These are phyloP conservation scores for Neonectria hederae DNA, from an alignment of 2,329 filamentous ascomycete species.

Conservation along the genomic window DNA sequence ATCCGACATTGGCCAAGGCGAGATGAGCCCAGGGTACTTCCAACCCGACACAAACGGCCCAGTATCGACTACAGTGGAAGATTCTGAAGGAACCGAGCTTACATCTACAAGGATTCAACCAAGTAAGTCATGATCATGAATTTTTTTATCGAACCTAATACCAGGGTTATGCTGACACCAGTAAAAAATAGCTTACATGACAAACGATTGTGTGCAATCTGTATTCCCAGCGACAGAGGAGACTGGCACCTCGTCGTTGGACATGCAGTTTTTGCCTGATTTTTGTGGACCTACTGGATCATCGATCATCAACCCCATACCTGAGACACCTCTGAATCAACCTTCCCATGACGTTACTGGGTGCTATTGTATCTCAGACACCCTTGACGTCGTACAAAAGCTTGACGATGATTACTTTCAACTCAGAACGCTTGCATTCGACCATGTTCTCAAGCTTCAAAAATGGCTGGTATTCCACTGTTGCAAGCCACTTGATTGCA, in stretches of 20 bases:
- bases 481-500: conserved; percentile 39
- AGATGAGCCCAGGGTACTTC: no score
- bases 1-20: neutral
- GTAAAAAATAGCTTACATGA: neutral
- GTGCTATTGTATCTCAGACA: conserved; percentile 39
- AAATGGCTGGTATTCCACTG: conserved; percentile 45
- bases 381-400: conserved; percentile 40
- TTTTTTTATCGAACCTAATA: neutral
- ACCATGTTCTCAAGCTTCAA: conserved; percentile 44
- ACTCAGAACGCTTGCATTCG: conserved; percentile 39
- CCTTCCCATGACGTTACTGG: neutral
- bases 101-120: neutral
- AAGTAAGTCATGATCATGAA: neutral
- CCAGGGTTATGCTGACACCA: neutral
- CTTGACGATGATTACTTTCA: conserved; percentile 45
- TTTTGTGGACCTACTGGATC: neutral
- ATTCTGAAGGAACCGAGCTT: neutral
- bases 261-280: neutral
- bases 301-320: no score
- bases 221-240: neutral
- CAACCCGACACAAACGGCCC: no score
- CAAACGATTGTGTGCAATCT: neutral
- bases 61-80: neutral
- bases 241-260: neutral
- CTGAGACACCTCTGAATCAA: neutral